Base-by-base conservation (phyloP, 768 basidiomycete genomes). In the Pleurotus djamor region DNA sequence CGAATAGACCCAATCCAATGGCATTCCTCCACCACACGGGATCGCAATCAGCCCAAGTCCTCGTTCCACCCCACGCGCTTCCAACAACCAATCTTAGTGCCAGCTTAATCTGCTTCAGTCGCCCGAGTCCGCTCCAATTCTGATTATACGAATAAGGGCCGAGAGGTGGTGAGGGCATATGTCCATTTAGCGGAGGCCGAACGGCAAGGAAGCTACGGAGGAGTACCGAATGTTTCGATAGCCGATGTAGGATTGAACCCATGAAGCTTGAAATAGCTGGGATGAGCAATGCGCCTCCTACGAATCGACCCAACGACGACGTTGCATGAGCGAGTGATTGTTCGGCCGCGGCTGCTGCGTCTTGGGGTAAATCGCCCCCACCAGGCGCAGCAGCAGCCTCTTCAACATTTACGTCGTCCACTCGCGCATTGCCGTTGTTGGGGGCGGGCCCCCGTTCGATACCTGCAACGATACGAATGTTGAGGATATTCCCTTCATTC, bases 11-110 rank as follows among this genome's bases (percentile, higher is more conserved):
- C 1, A 91, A 73, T 0, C 89, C 89, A 48, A 91, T 65, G 5
- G 83, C 74, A 66, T 91, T 91, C 52, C 89, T 76, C 88, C 88
- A 82, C 89, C 90, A 92, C 13, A 91, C 86, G 12, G 90, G 90
- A 69, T 91, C 90, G 47, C 79, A 79, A 63, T 84, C 83, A 4
- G 81, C 76, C 84, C 87, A 88, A n/a, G 79, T 77, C 52, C 78
- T 77, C 21, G 83, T 82, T 21, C 85, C 86, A 14, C 82, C 78
- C 76, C 79, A 79, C 0, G 83, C 74, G 6, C 83, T 74, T 36
- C 76, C 74, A 63, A 84, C 64, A 0, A 81, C 75, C 54, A 83
- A 59, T 60, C 66, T 69, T 5, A 75, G 14, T 7, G 68, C 67
- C 35, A 69, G 58, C 17, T 68, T 68, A 3, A 75, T 41, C 51